Evolutionary conservation across 2,329 filamentous ascomycete genomes (phyloP), one percentile per base, ranked within the genome.

Genomic region (Hortaea werneckii): DNA sequence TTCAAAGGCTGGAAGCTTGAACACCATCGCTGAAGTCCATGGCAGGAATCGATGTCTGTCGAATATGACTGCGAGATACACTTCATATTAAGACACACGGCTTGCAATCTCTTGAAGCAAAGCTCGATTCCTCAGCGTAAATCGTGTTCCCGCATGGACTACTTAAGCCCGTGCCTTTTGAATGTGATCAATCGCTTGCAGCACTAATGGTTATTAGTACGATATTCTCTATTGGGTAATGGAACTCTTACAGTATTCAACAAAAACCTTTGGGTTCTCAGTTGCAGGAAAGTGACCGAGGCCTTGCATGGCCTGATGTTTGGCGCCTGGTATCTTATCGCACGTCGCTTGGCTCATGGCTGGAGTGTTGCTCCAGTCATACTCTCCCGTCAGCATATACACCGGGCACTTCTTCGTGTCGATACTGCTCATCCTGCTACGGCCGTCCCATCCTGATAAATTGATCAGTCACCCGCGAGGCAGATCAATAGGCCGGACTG

Each of bases 311-410:
- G 61, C 57, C 52, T 66, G 65, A 54, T 70, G 66, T 51, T 65
- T 66, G 0, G 65, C 69, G 5, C 70, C 70, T 0, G 63, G 61
- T 32, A 73, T 73, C 62, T 72, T 72, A 42, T 70, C 66, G 20
- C 69, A 69, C 1, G 69, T 72, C 37, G 65, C 64, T 47, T 72
- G 66, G 12, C 61, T 60, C 68, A 72, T 71, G 13, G 64, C 65
- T 2, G 69, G 68, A 1, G 70, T 71, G 47, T 68, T 71, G n/a
- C 59, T 64, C 67, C 67, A 71, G 50, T 71, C 69, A 51, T 76
- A 63, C 62, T 76, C 67, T 42, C 71, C 71, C 0, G 70, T 74
- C 29, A 75, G 60, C 68, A 74, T 73, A 57, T 67, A 74, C 1
- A 74, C 68, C 2, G 71, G 71, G 46, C 72, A 75, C 46, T 62